Base-by-base conservation (phyloP, 164 flowering plant genomes). In the Liriodendron chinense region DNA sequence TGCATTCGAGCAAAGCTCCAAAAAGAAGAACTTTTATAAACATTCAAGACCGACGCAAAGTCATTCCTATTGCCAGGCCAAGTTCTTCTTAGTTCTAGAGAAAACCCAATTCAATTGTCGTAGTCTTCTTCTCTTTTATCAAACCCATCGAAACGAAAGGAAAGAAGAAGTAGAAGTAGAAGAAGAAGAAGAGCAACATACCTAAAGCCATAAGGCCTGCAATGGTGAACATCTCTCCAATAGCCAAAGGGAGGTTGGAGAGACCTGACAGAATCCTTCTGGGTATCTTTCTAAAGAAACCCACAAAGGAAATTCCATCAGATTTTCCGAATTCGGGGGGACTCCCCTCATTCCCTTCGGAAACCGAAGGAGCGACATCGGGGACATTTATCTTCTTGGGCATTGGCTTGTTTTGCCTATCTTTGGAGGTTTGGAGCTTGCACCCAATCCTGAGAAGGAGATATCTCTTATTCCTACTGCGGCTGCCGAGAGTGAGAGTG, bases 161-260 rank as follows among this genome's bases (percentile, higher is more conserved):
- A 28, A 24, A 66, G 47, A 66, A 7, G 13, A 16, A 28, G 69
- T 4, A 66, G 43, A 3, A 28, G 47, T 3, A 1, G n/a, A 13
- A 79, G 22, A 49, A 9, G 1, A 56, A 62, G 50, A 67, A 28
- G 25, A 22, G 47, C 18, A 69, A 78, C 81, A 69, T 87, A 93
- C 98, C 98, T 10, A 93, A 76, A 74, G 97, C 98, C 97, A 94
- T 93, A 34, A 94, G 87, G 24, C 79, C 97, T 77, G 97, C 96
- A 84, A 95, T 84, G 62, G 85, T 50, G 74, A 80, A 83, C 98
- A 95, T 95, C 76, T 92, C 98, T 47, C 92, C 93, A 80, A 95
- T 87, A 71, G 98, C 98, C 84, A 93, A 81, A 70, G 96, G 92
- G 80, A 95, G 84, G 85, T 93, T 92, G 70, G 98, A 87, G 75